These are phyloP conservation scores for Rhizophora apiculata DNA, from an alignment of 345 rosid genomes.

Conservation along the genomic window DNA sequence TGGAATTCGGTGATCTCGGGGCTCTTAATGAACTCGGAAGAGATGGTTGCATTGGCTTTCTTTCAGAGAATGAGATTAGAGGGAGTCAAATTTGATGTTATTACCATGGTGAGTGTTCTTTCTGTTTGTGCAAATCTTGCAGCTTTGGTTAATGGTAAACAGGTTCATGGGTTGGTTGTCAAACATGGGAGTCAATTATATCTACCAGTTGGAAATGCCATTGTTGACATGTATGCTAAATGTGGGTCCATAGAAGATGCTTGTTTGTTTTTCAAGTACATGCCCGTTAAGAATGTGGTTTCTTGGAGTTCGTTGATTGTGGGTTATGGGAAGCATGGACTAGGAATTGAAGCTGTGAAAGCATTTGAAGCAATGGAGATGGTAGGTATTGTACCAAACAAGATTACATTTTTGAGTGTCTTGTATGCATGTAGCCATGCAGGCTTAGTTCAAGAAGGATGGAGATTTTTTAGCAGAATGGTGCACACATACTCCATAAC, in stretches of 20 bases:
- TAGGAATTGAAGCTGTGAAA: slow-evolving; percentile 19
- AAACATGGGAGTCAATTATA: slow-evolving; percentile 15
- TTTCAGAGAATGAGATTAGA: slow-evolving; percentile 28
- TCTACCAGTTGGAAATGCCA: slow-evolving; percentile 27
- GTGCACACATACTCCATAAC: slow-evolving; percentile 18
- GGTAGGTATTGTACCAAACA: slow-evolving; percentile 17
- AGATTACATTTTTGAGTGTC: slow-evolving; percentile 22
- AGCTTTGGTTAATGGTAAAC: slow-evolving; percentile 9
- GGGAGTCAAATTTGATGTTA: slow-evolving; percentile 19
- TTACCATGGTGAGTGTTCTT: slow-evolving; percentile 29
- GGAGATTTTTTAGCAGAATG: slow-evolving; percentile 12
- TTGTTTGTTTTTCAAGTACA: slow-evolving; percentile 12
- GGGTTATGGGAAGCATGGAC: slow-evolving; percentile 28
- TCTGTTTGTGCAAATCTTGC: slow-evolving; percentile 25
- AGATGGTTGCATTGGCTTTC: slow-evolving; percentile 10
- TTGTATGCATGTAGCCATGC: slow-evolving; percentile 29
- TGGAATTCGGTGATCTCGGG: slow-evolving; percentile 32
- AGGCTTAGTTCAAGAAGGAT: slow-evolving; percentile 23
- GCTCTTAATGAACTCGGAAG: slow-evolving; percentile 9
- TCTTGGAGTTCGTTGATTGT: slow-evolving; percentile 28
- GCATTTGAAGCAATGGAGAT: slow-evolving; percentile 21
- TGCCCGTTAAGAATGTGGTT: slow-evolving; percentile 23
- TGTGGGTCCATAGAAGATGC: slow-evolving; percentile 24
- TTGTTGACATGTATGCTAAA: slow-evolving; percentile 30
- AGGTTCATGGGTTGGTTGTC: slow-evolving; percentile 16